phyloP scores from a whole-genome alignment of 192 early-diverging fungal species.

The Coemansia sp. region DNA sequence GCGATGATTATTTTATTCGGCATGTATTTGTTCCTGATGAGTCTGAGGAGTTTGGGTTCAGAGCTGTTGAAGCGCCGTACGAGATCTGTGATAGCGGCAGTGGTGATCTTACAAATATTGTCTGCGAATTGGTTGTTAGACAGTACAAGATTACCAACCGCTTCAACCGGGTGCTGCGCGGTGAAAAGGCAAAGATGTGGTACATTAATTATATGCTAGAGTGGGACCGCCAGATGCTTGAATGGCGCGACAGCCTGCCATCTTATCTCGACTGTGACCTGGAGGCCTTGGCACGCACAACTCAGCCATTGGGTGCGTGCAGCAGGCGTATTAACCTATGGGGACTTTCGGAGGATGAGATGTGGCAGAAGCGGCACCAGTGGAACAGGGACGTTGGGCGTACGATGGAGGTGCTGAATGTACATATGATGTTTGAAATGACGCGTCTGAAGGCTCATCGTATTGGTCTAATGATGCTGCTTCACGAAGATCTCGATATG shows the following conservation, averaged over 20 bases:
- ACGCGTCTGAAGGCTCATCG: constrained; percentile 51
- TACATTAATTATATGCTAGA: constrained; percentile 50
- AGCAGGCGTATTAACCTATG: constrained; percentile 45
- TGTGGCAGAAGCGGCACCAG: constrained; percentile 55
- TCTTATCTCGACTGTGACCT: constrained; percentile 33
- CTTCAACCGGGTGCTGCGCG: constrained; percentile 50
- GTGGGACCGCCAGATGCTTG: constrained; percentile 55
- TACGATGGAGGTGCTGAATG: constrained; percentile 47
- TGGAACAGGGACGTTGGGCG: constrained; percentile 51
- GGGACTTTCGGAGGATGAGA: constrained; percentile 50
- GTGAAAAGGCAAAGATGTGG: constrained; percentile 36
- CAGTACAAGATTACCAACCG: constrained; percentile 54
- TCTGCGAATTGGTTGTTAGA: constrained; percentile 44
- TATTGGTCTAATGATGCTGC: constrained; percentile 46
- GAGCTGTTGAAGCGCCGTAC: constrained; percentile 31
- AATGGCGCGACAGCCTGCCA: constrained; percentile 47
- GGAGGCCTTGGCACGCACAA: constrained; percentile 34
- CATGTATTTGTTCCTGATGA: constrained; percentile 47
- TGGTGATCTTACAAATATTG: constrained; percentile 36
- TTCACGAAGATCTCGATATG: constrained; percentile 53
- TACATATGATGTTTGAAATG: constrained; percentile 53
- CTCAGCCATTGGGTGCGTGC: constrained; percentile 43
- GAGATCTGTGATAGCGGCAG: constrained; percentile 17
- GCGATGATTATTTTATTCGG: constrained; percentile 45
- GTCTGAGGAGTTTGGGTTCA: constrained; percentile 45